Conservation (phyloP, 176 grass and related monocot genomes). For the Coix lacrymajobi region DNA sequence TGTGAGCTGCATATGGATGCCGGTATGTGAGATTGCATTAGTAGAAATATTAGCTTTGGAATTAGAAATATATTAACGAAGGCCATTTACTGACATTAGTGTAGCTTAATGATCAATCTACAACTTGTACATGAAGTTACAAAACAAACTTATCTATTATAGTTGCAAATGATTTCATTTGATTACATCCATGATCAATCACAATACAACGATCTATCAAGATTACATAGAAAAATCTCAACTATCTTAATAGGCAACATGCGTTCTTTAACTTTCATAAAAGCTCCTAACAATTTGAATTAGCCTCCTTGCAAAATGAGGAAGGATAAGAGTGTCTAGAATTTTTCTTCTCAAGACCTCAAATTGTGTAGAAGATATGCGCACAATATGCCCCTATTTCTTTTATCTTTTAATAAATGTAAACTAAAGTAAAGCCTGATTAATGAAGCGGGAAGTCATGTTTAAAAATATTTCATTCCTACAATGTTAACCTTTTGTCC, state of each 20-base stretch:
- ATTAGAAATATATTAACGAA: not conserved
- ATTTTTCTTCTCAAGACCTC: not conserved
- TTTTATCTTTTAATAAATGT: not conserved
- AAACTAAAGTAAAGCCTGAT: not conserved
- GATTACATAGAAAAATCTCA: not conserved
- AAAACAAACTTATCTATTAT: not conserved
- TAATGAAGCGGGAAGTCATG: not conserved
- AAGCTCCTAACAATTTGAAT: not conserved
- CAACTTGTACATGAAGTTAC: not conserved
- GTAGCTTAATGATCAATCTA: not conserved
- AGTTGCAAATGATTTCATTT: not conserved
- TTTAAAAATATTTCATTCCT: not conserved
- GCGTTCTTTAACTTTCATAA: not conserved
- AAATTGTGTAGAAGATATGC: not conserved
- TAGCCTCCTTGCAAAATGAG: not conserved
- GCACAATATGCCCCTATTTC: not conserved
- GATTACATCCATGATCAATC: not conserved
- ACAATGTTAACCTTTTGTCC: not conserved
- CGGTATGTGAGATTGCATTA: conserved; percentile 47
- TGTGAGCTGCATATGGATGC: conserved; percentile 84
- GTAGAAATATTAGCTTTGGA: not conserved
- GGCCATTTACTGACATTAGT: not conserved
- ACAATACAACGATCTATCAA: not conserved
- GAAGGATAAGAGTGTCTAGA: not conserved
- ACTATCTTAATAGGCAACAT: not conserved